Evolutionary conservation across 2,329 filamentous ascomycete genomes (phyloP), one percentile per base, ranked within the genome.

Genomic region (Macrophomina pseudophaseolina): DNA sequence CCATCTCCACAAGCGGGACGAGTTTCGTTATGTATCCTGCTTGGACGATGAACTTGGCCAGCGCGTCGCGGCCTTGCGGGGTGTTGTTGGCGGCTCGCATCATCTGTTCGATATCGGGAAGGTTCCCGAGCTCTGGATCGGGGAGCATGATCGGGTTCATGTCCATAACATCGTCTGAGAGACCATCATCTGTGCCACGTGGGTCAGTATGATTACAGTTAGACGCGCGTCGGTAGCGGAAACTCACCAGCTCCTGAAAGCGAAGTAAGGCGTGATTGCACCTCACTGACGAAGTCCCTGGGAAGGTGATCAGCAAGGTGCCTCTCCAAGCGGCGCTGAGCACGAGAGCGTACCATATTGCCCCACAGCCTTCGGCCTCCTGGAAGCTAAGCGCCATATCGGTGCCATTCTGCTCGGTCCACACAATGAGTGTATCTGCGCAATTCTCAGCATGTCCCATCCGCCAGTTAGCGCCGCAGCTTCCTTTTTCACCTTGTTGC

Each of bases 371-470:
- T 72, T 98, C 95, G 2, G 94, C 91, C 81, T 99, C 95, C 79
- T 99, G 95, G 75, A 99, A 99, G 77, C 94, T 97, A 70, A 99
- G 86, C 51, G 95, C 95, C 95, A 99, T 98, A 77, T 99, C 95
- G 66, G 94, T 89, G 67, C 91, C 91, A 81, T 90, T 95, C 68
- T 89, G 87, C 77, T 98, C 95, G 46, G 94, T 97, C 95, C 95
- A 99, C 68, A 99, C 94, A 69, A 99, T 98, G 68, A 99, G 87
- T 3, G 95, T 99, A 52, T 68, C 64, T 64, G 67, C 65, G 56
- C 48, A 49, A 62, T 46, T 51, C 46, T 66, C 65, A 66, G 54
- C 51, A 60, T 60, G 58, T 48, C 58, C 58, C 58, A 35, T 62
- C 58, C 58, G 58, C 58, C 58, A 62, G 58, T 40, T 49, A 16